These are phyloP conservation scores for Leishmania major DNA, from an alignment of 208 protist species.

Conservation along the genomic window DNA sequence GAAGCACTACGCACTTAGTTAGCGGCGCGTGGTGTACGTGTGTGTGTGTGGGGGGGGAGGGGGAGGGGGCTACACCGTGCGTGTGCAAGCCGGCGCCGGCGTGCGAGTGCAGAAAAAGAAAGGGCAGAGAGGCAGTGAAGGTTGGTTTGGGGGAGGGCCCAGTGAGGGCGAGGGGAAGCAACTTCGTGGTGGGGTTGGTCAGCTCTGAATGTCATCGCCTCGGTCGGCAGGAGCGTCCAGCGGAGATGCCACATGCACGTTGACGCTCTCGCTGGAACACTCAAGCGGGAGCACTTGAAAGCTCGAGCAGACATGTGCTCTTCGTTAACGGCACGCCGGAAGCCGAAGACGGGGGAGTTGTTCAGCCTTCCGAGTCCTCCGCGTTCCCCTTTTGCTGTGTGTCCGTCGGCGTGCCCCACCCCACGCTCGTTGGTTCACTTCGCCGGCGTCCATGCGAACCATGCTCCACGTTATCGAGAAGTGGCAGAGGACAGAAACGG, in stretches of 20 bases:
- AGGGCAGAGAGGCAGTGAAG: neutral
- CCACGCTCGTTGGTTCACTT: neutral
- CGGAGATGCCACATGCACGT: neutral
- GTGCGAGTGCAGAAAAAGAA: neutral
- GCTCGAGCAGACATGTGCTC: neutral
- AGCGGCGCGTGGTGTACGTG: neutral
- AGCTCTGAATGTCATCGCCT: neutral
- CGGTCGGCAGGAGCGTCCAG: neutral
- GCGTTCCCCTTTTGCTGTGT: neutral
- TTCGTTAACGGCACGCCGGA: neutral
- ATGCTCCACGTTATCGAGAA: neutral
- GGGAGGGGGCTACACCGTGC: neutral
- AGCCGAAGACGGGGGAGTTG: neutral
- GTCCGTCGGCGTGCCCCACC: neutral
- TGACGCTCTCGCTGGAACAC: neutral
- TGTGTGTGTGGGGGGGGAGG: neutral
- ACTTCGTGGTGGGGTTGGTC: neutral
- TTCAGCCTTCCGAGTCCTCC: neutral
- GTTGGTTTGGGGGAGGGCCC: neutral
- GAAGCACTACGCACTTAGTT: too few species aligned
- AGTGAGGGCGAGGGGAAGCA: neutral
- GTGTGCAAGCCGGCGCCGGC: neutral
- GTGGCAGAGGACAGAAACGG: neutral
- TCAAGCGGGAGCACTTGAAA: neutral
- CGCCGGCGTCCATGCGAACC: neutral